Evolutionary conservation across 345 rosid species (phyloP).

Genomic region (Passiflora organensis): DNA sequence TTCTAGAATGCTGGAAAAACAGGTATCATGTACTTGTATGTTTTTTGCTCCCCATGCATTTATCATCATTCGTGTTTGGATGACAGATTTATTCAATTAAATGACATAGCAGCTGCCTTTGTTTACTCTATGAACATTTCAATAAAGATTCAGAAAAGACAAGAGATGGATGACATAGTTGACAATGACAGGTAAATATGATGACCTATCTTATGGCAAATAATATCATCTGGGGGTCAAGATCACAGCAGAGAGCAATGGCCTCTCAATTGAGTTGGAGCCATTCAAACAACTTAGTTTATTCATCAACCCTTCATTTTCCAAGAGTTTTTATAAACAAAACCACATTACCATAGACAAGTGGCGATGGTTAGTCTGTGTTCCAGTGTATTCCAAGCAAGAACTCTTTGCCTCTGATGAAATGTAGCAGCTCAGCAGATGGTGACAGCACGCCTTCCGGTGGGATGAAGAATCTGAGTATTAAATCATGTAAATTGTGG

Average conservation of each 20-base stretch:
- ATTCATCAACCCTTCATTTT: not conserved
- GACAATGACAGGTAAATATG: too few relatives aligned
- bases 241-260: slow-evolving; percentile 7
- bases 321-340: not conserved
- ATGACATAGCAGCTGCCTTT: too few relatives aligned
- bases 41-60: too few relatives aligned
- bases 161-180: too few relatives aligned
- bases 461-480: slow-evolving; percentile 8
- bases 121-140: too few relatives aligned
- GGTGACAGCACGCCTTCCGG: slow-evolving; percentile 10
- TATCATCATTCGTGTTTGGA: too few relatives aligned
- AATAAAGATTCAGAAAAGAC: too few relatives aligned
- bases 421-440: slow-evolving; percentile 1
- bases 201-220: slow-evolving; percentile 3
- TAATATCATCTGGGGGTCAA: slow-evolving; percentile 16
- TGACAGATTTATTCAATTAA: too few relatives aligned
- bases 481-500: not conserved
- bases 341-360: not conserved
- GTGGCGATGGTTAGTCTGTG: not conserved
- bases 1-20: too few relatives aligned
- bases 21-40: too few relatives aligned
- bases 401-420: not conserved
- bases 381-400: not conserved
- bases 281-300: slow-evolving; percentile 4
- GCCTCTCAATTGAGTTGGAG: slow-evolving; percentile 18